Evolutionary conservation across 345 rosid genomes (phyloP), one percentile per base, ranked within the genome.

Genomic region (Citrus glauca): DNA sequence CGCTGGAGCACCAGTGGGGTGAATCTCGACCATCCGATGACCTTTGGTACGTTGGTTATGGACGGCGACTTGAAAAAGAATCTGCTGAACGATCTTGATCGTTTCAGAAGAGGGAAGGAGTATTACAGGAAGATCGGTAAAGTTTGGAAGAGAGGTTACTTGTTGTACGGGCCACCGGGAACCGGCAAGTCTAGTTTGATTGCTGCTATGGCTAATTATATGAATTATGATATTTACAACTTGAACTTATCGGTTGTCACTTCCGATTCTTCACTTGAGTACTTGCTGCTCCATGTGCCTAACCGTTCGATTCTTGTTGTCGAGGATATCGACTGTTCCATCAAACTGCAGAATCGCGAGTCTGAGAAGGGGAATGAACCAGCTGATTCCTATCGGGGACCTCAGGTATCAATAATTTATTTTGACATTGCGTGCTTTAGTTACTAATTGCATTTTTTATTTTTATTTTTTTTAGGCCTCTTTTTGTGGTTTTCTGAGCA

Each of bases 321-420:
- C 30, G 91, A 88, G 62, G 89, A 88, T 62, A 82, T 88, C 17
- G 91, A 88, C 45, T 85, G 87, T 61, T 85, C 81, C n/a, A 50
- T 88, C 20, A 71, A 77, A 78, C 38, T 85, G 28, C 86, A 79
- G 56, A 84, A 84, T 56, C 82, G 87, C 4, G 78, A 77, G 65
- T 27, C 76, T 4, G 66, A 30, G 70, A 2, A 40, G 0, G 24
- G 25, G 24, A 77, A 77, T 5, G 50, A 72, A 4, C 63, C 50
- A 45, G 17, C 69, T 8, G 45, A 33, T 8, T 6, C 25, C 69
- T 7, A 20, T 8, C 22, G 42, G 13, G 27, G 48, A 9, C 48
- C 69, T 19, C 42, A 22, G 69, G 69, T 45, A 45, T 13, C 50
- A 11, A 45, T 45, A 13, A 45, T 45, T 45, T 45, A 45, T 45